A percentile compares a stretch with the other conserved stretches of the same genome.
Evolutionary conservation across 306 rosid genomes (phyloP).

Genomic region (Abrus precatorius): DNA sequence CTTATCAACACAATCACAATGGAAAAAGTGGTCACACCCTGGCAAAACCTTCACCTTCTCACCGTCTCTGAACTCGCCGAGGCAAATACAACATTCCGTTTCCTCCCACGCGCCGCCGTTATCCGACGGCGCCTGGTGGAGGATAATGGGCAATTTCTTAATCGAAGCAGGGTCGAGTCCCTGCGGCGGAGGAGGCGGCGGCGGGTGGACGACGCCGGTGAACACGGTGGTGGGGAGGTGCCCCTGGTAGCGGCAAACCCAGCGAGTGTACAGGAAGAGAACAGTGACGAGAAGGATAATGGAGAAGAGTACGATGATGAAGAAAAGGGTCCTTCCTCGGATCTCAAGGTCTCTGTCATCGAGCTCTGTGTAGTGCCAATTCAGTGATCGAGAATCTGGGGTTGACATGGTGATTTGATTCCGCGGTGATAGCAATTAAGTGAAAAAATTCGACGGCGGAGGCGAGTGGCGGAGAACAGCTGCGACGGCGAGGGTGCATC

Average conservation of each 20-base stretch:
- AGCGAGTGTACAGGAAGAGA: conserved; percentile 77
- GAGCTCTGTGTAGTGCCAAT: conserved; percentile 73
- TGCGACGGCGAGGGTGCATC: conserved; percentile 39
- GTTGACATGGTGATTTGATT: conserved; percentile 40
- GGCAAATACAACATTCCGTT: conserved; percentile 83
- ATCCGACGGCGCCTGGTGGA: conserved; percentile 51
- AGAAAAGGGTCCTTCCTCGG: conserved; percentile 76
- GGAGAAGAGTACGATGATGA: conserved; percentile 67
- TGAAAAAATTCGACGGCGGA: background rate
- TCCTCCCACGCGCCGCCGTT: conserved; percentile 50
- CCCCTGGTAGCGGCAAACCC: conserved; percentile 71
- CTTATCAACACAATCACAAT: conserved; percentile 81
- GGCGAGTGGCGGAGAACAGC: conserved; percentile 22
- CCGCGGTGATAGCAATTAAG: background rate
- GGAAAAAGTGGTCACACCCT: conserved; percentile 70
- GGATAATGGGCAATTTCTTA: conserved; percentile 60
- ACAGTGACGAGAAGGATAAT: conserved; percentile 62
- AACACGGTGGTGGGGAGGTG: conserved; percentile 22
- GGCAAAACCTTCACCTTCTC: conserved; percentile 89
- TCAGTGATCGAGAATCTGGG: conserved; percentile 52
- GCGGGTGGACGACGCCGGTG: conserved; percentile 40
- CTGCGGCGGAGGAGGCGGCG: conserved; percentile 40
- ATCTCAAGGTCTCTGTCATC: conserved; percentile 69
- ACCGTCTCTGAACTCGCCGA: conserved; percentile 71
- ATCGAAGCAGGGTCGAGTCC: conserved; percentile 65